Evolutionary conservation across 768 basidiomycete genomes (phyloP), one percentile per base, ranked within the genome.

Genomic region (Collybia sordida): DNA sequence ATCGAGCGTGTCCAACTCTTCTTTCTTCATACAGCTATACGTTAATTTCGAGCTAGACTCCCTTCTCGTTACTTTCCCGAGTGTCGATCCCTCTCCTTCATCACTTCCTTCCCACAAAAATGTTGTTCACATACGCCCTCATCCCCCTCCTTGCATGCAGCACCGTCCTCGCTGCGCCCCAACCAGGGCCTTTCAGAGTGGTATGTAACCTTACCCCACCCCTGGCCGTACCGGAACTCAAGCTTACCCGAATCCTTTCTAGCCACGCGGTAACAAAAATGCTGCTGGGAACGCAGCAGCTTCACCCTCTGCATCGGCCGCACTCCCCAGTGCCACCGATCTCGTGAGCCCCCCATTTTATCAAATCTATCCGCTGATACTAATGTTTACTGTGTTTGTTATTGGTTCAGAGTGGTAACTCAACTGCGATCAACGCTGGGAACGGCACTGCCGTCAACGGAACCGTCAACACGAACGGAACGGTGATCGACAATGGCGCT

Each of bases 51-150:
- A 47, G n/a, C 54, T 40, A 46, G 55, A 52, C 53, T 53, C 45
- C 44, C 11, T 46, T 41, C 24, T 52, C 47, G 44, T 50, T 44
- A 49, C 42, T 43, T 48, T 49, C 11, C 14, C 14, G 31, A 31
- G 37, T 53, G 39, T 46, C 35, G 27, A 35, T 45, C 50, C 45
- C 49, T 54, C 21, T 46, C 37, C 19, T 45, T 37, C 19, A 23
- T 19, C 14, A 31, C 43, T 22, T 23, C 31, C 22, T 22, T 36
- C 43, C 14, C 25, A 17, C 43, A 49, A 59, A 36, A n/a, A 63
- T 64, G 61, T 57, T 64, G 51, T 65, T 67, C 62, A 59, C 55
- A 41, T 51, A 58, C 51, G 50, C 61, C 36, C 51, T 63, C 42
- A 18, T 64, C 23, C 60, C 63, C 45, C 56, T 64, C 31, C 9